phyloP scores from a whole-genome alignment of 345 rosid species.

The Salix exigua region DNA sequence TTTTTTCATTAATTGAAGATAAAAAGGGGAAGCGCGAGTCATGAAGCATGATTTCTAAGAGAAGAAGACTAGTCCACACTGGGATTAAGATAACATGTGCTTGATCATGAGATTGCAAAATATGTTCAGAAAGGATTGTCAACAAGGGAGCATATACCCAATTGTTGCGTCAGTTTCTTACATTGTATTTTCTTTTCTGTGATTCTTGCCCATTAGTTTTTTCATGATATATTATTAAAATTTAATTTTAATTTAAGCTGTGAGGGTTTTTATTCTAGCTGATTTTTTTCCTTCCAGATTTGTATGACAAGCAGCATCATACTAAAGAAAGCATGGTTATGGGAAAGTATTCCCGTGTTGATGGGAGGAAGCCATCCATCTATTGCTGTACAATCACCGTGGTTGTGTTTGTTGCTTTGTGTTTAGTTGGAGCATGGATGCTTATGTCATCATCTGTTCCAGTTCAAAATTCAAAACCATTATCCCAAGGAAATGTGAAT shows the following conservation, averaged over 20 bases:
- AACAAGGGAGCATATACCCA: background rate
- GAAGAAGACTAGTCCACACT: background rate
- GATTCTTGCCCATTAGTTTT: background rate
- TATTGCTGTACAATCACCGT: conserved; percentile 78
- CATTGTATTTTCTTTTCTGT: background rate
- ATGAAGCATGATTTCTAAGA: background rate
- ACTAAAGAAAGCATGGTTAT: conserved; percentile 46
- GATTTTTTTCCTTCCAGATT: conserved; percentile 9
- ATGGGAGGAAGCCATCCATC: conserved; percentile 56
- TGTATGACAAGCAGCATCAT: background rate
- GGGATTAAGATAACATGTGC: background rate
- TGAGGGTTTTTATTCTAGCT: background rate
- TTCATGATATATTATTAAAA: background rate
- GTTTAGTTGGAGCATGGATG: conserved; percentile 96
- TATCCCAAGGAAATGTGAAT: conserved; percentile 48
- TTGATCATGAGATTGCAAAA: background rate
- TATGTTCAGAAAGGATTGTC: background rate
- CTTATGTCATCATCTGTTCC: conserved; percentile 81
- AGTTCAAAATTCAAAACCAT: conserved; percentile 48
- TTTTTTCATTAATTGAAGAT: background rate
- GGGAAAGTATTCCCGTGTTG: conserved; percentile 70
- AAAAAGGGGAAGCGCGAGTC: background rate
- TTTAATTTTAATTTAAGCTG: background rate
- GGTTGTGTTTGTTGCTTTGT: conserved; percentile 79
- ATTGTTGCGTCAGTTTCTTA: background rate